These are phyloP conservation scores for Crataegus laevigata DNA, from an alignment of 306 rosid species.

Conservation along the genomic window DNA sequence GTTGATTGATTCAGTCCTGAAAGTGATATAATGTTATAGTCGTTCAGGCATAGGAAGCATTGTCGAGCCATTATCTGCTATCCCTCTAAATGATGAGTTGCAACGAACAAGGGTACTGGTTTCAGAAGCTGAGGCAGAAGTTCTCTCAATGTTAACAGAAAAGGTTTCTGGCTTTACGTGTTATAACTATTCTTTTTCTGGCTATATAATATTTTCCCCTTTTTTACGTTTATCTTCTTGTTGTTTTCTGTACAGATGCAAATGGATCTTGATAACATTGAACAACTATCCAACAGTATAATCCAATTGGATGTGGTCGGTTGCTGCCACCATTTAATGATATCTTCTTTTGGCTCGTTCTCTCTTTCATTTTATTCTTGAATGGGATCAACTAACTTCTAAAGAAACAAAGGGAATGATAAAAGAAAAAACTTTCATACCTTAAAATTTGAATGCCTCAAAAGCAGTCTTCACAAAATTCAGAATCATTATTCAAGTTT, in stretches of 20 bases:
- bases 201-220: conserved; percentile 7
- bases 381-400: not conserved
- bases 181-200: conserved; percentile 15
- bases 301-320: conserved; percentile 82
- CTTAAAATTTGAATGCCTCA: not conserved
- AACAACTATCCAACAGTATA: conserved; percentile 42
- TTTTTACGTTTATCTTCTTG: not conserved
- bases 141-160: conserved; percentile 59
- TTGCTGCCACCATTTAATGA: conserved; percentile 13
- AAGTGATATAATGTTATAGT: conserved; percentile 44
- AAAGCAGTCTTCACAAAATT: not conserved
- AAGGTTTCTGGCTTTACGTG: conserved; percentile 46
- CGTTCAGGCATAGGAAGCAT: conserved; percentile 61
- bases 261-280: conserved; percentile 63
- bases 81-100: conserved; percentile 86
- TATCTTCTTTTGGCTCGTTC: not conserved
- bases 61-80: conserved; percentile 75
- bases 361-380: not conserved
- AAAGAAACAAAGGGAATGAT: not conserved
- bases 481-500: not conserved
- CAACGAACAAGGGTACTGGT: conserved; percentile 71
- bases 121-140: conserved; percentile 79
- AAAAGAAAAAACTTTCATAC: not conserved
- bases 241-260: conserved; percentile 58
- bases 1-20: conserved; percentile 34